Conservation (phyloP, 768 basidiomycete species). For the Pholiota conissans region DNA sequence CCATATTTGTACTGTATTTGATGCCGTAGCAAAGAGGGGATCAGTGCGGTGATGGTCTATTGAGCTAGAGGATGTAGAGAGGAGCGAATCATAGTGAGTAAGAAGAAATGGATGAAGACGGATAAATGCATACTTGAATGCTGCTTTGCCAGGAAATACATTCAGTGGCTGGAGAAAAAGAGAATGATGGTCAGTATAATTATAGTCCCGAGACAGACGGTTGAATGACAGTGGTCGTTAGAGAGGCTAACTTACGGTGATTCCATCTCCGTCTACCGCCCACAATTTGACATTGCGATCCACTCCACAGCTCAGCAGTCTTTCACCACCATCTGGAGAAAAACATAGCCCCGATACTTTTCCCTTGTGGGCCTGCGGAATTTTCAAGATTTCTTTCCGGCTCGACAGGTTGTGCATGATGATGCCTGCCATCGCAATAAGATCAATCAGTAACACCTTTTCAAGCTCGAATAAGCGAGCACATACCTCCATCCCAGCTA, state of each 20-base stretch:
- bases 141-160: constrained; percentile 81
- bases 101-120: neutral
- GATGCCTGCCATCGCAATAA: constrained; percentile 52
- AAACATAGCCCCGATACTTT: constrained; percentile 85
- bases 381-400: constrained; percentile 49
- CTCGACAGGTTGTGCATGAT: constrained; percentile 81
- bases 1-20: constrained; percentile 94
- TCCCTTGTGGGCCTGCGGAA: constrained; percentile 78
- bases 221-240: constrained; percentile 30
- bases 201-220: constrained; percentile 14
- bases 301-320: constrained; percentile 77
- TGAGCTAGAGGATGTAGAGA: constrained; percentile 48
- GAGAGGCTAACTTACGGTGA: constrained; percentile 24
- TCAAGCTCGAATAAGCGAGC: constrained; percentile 6
- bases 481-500: constrained; percentile 93
- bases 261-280: constrained; percentile 42
- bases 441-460: constrained; percentile 7
- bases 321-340: constrained; percentile 47
- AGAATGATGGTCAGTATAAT: constrained; percentile 3
- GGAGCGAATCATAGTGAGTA: neutral
- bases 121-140: constrained; percentile 74
- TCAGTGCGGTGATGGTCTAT: constrained; percentile 94
- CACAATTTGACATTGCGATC: constrained; percentile 85
- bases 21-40: constrained; percentile 91
- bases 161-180: constrained; percentile 54